Conservation (phyloP, 2,329 filamentous ascomycete species). For the Sporothrix dimorphospora region DNA sequence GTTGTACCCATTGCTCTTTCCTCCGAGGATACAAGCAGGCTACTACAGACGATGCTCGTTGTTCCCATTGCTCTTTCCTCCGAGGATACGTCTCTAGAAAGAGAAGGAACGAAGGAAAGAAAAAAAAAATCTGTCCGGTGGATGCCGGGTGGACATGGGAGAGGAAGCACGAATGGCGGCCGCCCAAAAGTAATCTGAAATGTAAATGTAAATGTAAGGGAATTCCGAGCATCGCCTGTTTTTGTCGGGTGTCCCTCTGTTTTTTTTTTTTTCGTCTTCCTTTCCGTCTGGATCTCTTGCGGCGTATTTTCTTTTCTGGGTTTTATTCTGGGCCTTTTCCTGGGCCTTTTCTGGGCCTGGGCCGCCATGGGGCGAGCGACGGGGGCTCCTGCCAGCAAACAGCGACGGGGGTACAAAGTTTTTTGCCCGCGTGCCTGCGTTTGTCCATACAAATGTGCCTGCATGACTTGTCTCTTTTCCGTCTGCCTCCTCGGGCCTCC, state of each 20-base stretch:
- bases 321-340: conserved; percentile 16
- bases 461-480: conserved; percentile 17
- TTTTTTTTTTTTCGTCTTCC: background rate
- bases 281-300: background rate
- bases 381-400: conserved; percentile 11
- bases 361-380: conserved; percentile 3
- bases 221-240: conserved; percentile 27
- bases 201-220: background rate
- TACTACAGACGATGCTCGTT: too few relatives aligned
- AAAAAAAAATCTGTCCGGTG: background rate
- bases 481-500: conserved; percentile 21
- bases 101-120: background rate
- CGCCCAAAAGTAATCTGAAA: conserved; percentile 14
- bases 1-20: background rate
- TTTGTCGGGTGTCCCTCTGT: background rate
- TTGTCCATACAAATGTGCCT: conserved; percentile 5
- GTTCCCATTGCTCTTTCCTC: background rate
- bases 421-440: conserved; percentile 15
- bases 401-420: conserved; percentile 26
- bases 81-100: background rate
- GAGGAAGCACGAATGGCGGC: conserved; percentile 25
- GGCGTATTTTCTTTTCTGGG: conserved; percentile 13
- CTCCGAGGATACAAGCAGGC: background rate
- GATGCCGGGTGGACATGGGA: conserved; percentile 12
- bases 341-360: background rate